Conservation (phyloP, 2,329 filamentous ascomycete genomes). For the Talaromyces sp. region DNA sequence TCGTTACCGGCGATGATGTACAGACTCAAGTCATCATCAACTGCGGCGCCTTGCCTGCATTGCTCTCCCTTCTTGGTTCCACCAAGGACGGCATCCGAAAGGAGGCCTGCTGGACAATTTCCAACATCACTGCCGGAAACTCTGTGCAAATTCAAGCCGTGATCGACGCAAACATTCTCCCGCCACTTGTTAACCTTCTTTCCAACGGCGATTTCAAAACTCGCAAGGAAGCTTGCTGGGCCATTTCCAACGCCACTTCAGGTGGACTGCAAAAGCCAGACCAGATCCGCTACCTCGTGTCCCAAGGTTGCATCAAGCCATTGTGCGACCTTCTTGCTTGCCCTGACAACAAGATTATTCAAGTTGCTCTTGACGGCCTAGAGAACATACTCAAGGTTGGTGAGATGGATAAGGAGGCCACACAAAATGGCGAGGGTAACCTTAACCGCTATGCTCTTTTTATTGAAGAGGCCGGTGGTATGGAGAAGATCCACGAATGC, state of each 20-base stretch:
- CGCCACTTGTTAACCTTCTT: slow-evolving; percentile 89
- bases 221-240: slow-evolving; percentile 98
- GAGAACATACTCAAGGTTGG: slow-evolving; percentile 99
- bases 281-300: slow-evolving; percentile 92
- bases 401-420: slow-evolving; percentile 92
- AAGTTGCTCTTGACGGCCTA: slow-evolving; percentile 92
- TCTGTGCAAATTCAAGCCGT: slow-evolving; percentile 96
- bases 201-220: slow-evolving; percentile 99
- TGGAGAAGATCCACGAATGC: slow-evolving; percentile 99
- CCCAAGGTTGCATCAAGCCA: slow-evolving; percentile 93
- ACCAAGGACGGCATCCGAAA: slow-evolving; percentile 99
- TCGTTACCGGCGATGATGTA: slow-evolving; percentile 96
- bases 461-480: slow-evolving; percentile 96
- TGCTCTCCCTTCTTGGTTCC: slow-evolving; percentile 90
- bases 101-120: slow-evolving; percentile 99
- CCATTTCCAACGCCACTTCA: slow-evolving; percentile 96
- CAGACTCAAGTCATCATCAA: slow-evolving; percentile 99
- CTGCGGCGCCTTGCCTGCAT: slow-evolving; percentile 84
- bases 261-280: slow-evolving; percentile 98
- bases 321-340: slow-evolving; percentile 91
- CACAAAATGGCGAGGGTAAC: slow-evolving; percentile 44
- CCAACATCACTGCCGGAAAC: slow-evolving; percentile 97
- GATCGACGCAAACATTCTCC: slow-evolving; percentile 94
- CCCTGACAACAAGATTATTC: slow-evolving; percentile 99
- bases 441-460: slow-evolving; percentile 98